Conservation (phyloP, 2,329 filamentous ascomycete species). For the Ophiostoma sp. region DNA sequence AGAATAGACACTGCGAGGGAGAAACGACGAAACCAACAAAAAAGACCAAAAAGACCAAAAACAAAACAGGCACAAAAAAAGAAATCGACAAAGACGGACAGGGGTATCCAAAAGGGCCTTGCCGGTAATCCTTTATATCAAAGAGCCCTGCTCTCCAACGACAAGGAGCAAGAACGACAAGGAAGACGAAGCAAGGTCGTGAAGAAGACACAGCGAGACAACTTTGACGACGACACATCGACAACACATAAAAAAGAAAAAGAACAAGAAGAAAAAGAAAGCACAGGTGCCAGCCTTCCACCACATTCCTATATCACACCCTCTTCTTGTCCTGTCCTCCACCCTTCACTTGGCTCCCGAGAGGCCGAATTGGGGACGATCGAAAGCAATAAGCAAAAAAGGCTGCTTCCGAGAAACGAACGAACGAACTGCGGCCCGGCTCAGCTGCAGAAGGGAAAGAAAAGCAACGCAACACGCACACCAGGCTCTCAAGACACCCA, state of each 20-base stretch:
- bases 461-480: constrained; percentile 4
- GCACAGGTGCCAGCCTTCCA: background rate
- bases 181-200: background rate
- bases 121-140: constrained; percentile 25
- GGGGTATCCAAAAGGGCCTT: constrained; percentile 14
- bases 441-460: constrained; percentile 8
- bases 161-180: background rate
- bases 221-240: background rate
- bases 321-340: background rate
- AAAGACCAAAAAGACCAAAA: background rate
- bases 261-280: background rate
- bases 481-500: background rate
- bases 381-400: background rate
- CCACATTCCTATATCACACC: background rate
- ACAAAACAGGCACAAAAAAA: background rate
- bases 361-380: background rate
- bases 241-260: background rate
- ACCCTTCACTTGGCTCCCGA: background rate
- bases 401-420: background rate
- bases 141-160: constrained; percentile 16
- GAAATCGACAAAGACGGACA: background rate
- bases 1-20: constrained; percentile 6
- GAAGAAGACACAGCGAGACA: background rate
- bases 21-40: background rate
- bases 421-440: background rate